Conservation (phyloP, 768 basidiomycete species). For the Lactarius akahatsu region DNA sequence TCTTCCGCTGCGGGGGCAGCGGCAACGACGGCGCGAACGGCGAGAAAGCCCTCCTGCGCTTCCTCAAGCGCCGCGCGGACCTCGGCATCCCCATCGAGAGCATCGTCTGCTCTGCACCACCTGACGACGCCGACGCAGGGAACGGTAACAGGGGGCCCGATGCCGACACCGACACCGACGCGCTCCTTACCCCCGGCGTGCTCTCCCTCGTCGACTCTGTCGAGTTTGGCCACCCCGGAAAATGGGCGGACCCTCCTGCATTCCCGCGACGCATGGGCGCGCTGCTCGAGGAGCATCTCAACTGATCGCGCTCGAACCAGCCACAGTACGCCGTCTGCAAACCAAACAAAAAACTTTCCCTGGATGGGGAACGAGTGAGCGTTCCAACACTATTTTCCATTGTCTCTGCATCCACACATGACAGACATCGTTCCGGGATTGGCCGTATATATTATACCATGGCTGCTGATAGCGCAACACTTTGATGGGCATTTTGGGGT, state of each 20-base stretch:
- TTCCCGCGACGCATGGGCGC: slow-evolving; percentile 19
- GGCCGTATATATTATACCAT: background rate
- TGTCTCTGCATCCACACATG: background rate
- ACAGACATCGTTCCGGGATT: background rate
- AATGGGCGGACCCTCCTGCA: background rate
- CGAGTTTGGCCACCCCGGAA: background rate
- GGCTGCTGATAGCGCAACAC: too few species aligned
- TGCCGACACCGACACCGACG: background rate
- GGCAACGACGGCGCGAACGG: background rate
- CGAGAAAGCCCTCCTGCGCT: background rate
- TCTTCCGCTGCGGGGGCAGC: background rate
- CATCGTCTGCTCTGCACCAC: slow-evolving; percentile 12
- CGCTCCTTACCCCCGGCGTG: background rate
- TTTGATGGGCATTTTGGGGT: background rate
- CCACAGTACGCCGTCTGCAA: background rate
- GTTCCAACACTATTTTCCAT: background rate
- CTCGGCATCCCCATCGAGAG: slow-evolving; percentile 9
- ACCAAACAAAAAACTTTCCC: background rate
- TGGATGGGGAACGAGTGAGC: background rate
- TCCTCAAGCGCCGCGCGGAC: slow-evolving; percentile 12
- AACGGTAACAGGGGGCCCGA: background rate
- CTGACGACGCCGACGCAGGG: background rate
- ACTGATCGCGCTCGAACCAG: slow-evolving; percentile 5
- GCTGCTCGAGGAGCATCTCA: slow-evolving; percentile 22
- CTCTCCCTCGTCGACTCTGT: slow-evolving; percentile 12